phyloP scores from a whole-genome alignment of 768 basidiomycete genomes.

The Galerina sulciceps region DNA sequence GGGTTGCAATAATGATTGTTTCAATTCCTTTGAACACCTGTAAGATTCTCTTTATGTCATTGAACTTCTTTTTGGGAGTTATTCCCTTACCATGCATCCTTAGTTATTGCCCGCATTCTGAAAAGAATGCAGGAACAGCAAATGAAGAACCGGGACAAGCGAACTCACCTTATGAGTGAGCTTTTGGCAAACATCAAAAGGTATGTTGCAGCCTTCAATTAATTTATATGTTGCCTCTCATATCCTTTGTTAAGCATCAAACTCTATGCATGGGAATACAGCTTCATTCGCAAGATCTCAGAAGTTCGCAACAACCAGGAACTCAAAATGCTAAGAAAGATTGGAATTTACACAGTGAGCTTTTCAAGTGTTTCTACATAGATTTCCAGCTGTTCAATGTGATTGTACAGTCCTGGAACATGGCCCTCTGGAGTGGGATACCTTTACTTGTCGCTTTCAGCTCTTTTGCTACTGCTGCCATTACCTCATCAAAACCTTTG shows the following conservation, averaged over 20 bases:
- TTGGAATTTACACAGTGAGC: constrained; percentile 74
- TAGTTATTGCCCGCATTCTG: constrained; percentile 66
- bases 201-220: constrained; percentile 30
- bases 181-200: constrained; percentile 91
- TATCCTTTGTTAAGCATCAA: constrained; percentile 65
- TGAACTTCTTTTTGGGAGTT: not conserved
- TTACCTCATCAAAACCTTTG: constrained; percentile 64
- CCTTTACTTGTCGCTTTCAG: constrained; percentile 81
- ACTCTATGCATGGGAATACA: constrained; percentile 93
- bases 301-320: constrained; percentile 84
- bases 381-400: not conserved
- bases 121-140: constrained; percentile 84
- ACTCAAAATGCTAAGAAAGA: constrained; percentile 79
- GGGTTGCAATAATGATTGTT: constrained; percentile 86
- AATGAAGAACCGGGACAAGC: constrained; percentile 91
- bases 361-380: constrained; percentile 4
- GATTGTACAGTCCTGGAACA: constrained; percentile 53
- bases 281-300: constrained; percentile 81
- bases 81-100: not conserved
- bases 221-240: not conserved
- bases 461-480: constrained; percentile 77
- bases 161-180: constrained; percentile 90
- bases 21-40: constrained; percentile 77
- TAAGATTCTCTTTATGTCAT: constrained; percentile 22
- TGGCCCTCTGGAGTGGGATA: constrained; percentile 69